A percentile compares a stretch with the other conserved stretches of the same genome.
Evolutionary conservation across 1,284 basidiomycete species (phyloP).

Genomic region (Xerocomus minutiporus): DNA sequence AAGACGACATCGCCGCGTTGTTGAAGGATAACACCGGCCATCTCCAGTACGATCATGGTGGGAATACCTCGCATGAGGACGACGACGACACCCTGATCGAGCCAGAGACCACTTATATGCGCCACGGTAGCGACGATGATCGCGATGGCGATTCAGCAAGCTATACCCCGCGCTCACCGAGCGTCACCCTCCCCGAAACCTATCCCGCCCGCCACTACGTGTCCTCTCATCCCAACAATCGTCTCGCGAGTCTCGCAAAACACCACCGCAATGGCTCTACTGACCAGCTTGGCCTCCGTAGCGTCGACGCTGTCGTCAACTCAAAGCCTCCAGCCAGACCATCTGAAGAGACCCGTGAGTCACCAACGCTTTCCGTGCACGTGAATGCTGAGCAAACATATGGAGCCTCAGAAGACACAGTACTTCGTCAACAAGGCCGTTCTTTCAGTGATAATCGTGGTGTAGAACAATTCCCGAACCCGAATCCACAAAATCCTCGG

Average conservation of each 20-base stretch:
- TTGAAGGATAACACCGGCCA: constrained; percentile 27
- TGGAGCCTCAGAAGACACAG: constrained; percentile 11
- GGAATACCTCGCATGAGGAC: constrained; percentile 40
- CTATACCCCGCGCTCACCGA: constrained; percentile 72
- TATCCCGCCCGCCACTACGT: constrained; percentile 26
- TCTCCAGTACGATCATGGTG: constrained; percentile 27
- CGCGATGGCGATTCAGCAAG: constrained; percentile 33
- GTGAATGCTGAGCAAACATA: constrained; percentile 16
- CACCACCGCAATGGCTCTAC: constrained; percentile 44
- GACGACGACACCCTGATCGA: constrained; percentile 49
- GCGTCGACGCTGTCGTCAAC: constrained; percentile 52
- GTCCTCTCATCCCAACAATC: constrained; percentile 19
- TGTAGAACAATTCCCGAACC: constrained; percentile 16
- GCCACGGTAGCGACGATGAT: constrained; percentile 31
- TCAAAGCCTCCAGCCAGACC: constrained; percentile 37
- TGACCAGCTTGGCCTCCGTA: constrained; percentile 57
- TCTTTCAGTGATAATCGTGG: constrained; percentile 18
- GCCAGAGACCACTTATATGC: constrained; percentile 35
- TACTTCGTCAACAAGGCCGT: constrained; percentile 20
- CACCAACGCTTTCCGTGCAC: constrained; percentile 3
- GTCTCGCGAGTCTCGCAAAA: constrained; percentile 23
- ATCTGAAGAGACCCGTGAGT: constrained; percentile 30
- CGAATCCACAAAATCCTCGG: constrained; percentile 14
- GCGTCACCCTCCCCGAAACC: constrained; percentile 49
- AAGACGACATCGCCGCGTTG: constrained; percentile 50